Evolutionary conservation across 306 rosid species (phyloP).

Genomic region (Dalbergia cochinchinensis): DNA sequence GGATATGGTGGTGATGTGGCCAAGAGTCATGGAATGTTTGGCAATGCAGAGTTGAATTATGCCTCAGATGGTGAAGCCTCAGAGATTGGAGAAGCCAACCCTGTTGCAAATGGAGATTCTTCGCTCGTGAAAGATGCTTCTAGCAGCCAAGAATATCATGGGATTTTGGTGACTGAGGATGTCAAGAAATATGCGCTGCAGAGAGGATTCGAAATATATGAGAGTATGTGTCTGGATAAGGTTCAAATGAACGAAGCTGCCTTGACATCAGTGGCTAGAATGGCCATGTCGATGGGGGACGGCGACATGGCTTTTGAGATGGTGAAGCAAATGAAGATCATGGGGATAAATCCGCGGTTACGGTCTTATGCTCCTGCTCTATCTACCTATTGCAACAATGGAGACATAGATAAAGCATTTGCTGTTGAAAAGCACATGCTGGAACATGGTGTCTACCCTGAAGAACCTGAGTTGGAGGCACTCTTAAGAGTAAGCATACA

Average conservation of each 20-base stretch:
- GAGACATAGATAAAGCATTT: conserved; percentile 82
- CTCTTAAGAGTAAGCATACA: conserved; percentile 71
- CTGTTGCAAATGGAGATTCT: conserved; percentile 11
- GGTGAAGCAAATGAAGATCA: conserved; percentile 85
- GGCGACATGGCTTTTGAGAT: conserved; percentile 92
- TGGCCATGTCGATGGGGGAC: conserved; percentile 91
- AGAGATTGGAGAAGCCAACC: neutral
- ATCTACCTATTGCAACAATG: conserved; percentile 66
- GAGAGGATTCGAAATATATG: conserved; percentile 81
- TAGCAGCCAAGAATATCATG: conserved; percentile 44
- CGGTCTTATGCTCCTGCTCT: conserved; percentile 93
- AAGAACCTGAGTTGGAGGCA: conserved; percentile 88
- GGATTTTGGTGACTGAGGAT: conserved; percentile 69
- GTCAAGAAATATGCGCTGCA: conserved; percentile 71
- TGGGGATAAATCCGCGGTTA: conserved; percentile 79
- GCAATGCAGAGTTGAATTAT: conserved; percentile 35
- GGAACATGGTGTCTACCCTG: conserved; percentile 84
- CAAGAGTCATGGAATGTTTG: neutral
- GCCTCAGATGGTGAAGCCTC: neutral
- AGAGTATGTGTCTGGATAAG: conserved; percentile 68
- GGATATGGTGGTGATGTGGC: too few species aligned
- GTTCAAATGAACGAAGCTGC: conserved; percentile 86
- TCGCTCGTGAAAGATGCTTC: conserved; percentile 39
- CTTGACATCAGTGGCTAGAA: conserved; percentile 93
- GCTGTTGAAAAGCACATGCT: conserved; percentile 88